Evolutionary conservation across 1,284 basidiomycete species (phyloP).

Genomic region (Ceratobasidium sp.): DNA sequence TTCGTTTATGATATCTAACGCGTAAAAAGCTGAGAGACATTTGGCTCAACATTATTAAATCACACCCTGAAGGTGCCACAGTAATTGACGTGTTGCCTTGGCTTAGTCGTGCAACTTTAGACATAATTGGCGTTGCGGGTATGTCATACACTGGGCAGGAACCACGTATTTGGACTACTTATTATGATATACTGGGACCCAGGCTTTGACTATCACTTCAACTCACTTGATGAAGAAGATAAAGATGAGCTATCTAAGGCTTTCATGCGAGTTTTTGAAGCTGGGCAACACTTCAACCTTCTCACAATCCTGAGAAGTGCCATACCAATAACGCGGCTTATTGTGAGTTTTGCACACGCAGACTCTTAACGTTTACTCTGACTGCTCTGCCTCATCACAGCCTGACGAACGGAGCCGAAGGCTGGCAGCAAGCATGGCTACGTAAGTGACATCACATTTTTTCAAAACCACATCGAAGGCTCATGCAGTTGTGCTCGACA

Average conservation of each 20-base stretch:
- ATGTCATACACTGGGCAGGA: not conserved
- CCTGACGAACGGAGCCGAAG: not conserved
- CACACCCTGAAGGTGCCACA: not conserved
- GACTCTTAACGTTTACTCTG: not conserved
- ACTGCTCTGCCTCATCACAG: not conserved
- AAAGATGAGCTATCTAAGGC: not conserved
- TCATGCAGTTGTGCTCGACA: not conserved
- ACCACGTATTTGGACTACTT: not conserved
- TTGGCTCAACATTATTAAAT: slow-evolving; percentile 19
- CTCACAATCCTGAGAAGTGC: slow-evolving; percentile 12
- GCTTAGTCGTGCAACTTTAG: slow-evolving; percentile 41
- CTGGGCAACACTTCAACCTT: slow-evolving; percentile 47
- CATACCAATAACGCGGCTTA: not conserved
- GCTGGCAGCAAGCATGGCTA: slow-evolving; percentile 12
- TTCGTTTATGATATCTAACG: too few relatives aligned
- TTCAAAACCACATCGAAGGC: slow-evolving; percentile 38
- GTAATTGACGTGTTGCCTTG: slow-evolving; percentile 41
- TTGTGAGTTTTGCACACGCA: not conserved
- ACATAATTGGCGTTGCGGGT: slow-evolving; percentile 44
- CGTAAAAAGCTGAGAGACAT: slow-evolving; percentile 18
- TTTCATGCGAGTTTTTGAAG: slow-evolving; percentile 12
- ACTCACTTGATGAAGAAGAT: slow-evolving; percentile 46
- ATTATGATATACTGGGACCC: slow-evolving; percentile 48
- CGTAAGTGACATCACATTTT: slow-evolving; percentile 39
- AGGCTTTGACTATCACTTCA: slow-evolving; percentile 57